Evolutionary conservation across 1,284 basidiomycete genomes (phyloP).

Genomic region (Trametes polyzona): DNA sequence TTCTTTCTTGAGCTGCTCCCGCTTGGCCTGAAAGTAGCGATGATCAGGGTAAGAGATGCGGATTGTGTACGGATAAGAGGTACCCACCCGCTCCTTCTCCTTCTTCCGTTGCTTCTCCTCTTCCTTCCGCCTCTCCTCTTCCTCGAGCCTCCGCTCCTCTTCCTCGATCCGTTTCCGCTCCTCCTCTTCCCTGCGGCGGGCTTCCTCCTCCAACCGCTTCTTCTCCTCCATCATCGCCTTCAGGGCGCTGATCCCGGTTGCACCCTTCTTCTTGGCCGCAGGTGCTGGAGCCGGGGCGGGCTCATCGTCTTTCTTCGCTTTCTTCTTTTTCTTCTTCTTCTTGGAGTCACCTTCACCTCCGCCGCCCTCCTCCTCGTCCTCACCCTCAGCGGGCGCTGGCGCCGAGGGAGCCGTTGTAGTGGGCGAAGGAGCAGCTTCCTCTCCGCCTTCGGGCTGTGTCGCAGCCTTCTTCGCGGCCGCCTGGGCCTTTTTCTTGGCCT

Average conservation of each 20-base stretch:
- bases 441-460: conserved; percentile 35
- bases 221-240: conserved; percentile 90
- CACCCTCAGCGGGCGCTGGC: conserved; percentile 46
- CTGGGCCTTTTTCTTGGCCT: conserved; percentile 97
- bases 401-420: conserved; percentile 32
- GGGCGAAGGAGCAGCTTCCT: conserved; percentile 19
- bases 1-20: conserved; percentile 87
- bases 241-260: conserved; percentile 70
- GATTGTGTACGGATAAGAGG: not conserved
- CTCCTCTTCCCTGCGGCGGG: conserved; percentile 67
- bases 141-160: conserved; percentile 77
- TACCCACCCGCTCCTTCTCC: conserved; percentile 86
- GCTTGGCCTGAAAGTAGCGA: conserved; percentile 78
- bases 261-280: conserved; percentile 68
- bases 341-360: conserved; percentile 62
- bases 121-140: conserved; percentile 76
- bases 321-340: conserved; percentile 93
- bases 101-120: conserved; percentile 87
- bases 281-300: conserved; percentile 41
- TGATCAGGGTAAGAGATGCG: conserved; percentile 3
- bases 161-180: conserved; percentile 81
- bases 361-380: conserved; percentile 58
- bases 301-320: conserved; percentile 76
- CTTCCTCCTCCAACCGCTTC: conserved; percentile 86
- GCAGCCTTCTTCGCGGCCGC: conserved; percentile 82